Conservation (phyloP, 2,329 filamentous ascomycete species). For the Xylariaceae sp. region DNA sequence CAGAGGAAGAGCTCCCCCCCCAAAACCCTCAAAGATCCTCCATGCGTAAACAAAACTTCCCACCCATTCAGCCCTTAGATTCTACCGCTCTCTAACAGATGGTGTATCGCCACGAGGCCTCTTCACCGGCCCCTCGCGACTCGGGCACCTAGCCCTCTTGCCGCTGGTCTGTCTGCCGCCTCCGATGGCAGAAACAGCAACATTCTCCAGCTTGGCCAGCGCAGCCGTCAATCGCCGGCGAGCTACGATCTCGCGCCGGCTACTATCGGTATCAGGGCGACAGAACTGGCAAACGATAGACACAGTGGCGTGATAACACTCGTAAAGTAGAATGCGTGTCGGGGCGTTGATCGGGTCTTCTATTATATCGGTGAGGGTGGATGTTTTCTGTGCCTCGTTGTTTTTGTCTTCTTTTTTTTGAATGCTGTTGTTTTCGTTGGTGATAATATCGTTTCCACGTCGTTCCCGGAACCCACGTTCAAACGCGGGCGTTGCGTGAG, state of each 20-base stretch:
- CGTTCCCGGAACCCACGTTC: slow-evolving; percentile 39
- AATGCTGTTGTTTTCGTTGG: slow-evolving; percentile 14
- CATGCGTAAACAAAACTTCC: too few species aligned
- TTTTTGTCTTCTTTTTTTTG: not conserved
- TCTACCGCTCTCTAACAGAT: too few species aligned
- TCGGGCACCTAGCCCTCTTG: slow-evolving; percentile 34
- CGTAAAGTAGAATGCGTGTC: slow-evolving; percentile 50
- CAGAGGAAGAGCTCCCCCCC: too few species aligned
- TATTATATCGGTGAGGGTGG: slow-evolving; percentile 28
- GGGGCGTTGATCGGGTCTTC: slow-evolving; percentile 40
- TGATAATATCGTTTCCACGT: not conserved
- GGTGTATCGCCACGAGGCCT: slow-evolving; percentile 32
- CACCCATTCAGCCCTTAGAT: not conserved
- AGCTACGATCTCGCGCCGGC: slow-evolving; percentile 46
- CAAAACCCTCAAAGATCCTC: too few species aligned
- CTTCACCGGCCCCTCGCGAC: slow-evolving; percentile 42
- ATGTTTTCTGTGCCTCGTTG: not conserved
- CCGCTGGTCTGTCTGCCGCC: slow-evolving; percentile 30
- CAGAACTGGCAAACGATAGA: slow-evolving; percentile 52
- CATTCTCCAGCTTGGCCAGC: slow-evolving; percentile 41
- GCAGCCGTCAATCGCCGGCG: slow-evolving; percentile 45
- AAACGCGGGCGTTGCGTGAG: slow-evolving; percentile 41
- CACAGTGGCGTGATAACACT: slow-evolving; percentile 51
- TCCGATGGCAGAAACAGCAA: slow-evolving; percentile 21
- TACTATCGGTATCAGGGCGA: slow-evolving; percentile 43